Conservation (phyloP, 208 protist species). For the Histomonas meleagridis region DNA sequence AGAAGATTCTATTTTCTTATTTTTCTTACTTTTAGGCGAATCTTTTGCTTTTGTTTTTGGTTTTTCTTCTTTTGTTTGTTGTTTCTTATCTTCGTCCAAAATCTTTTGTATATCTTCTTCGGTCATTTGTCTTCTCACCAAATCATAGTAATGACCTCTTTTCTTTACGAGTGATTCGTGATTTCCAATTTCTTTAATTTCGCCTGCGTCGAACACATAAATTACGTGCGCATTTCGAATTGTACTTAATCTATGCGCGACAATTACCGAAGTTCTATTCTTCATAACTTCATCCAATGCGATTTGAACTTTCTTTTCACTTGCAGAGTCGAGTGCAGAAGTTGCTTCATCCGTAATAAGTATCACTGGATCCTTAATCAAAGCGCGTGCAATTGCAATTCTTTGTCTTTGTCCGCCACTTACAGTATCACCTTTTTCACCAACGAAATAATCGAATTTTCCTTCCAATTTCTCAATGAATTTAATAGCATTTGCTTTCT, state of each 20-base stretch:
- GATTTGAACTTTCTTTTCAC: conserved; percentile 27
- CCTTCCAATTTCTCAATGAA: neutral
- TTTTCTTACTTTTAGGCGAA: neutral
- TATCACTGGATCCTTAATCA: conserved; percentile 15
- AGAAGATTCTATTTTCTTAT: neutral
- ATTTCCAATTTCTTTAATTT: neutral
- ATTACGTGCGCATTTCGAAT: neutral
- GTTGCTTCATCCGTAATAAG: conserved; percentile 33
- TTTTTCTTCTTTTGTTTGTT: neutral
- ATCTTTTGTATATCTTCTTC: neutral
- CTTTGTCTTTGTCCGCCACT: neutral
- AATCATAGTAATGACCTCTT: neutral
- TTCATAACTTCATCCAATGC: neutral
- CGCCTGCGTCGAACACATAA: neutral
- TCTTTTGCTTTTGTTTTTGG: neutral
- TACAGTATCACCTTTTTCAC: neutral
- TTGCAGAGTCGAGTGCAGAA: neutral
- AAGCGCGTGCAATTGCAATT: neutral
- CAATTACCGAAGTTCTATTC: neutral
- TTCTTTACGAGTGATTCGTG: neutral
- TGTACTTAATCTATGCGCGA: conserved; percentile 7
- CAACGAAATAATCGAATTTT: neutral
- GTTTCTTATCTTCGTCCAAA: neutral
- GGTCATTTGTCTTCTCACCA: neutral
- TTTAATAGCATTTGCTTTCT: neutral